These are phyloP conservation scores for Acacia crassicarpa DNA, from an alignment of 306 rosid genomes.

Conservation along the genomic window DNA sequence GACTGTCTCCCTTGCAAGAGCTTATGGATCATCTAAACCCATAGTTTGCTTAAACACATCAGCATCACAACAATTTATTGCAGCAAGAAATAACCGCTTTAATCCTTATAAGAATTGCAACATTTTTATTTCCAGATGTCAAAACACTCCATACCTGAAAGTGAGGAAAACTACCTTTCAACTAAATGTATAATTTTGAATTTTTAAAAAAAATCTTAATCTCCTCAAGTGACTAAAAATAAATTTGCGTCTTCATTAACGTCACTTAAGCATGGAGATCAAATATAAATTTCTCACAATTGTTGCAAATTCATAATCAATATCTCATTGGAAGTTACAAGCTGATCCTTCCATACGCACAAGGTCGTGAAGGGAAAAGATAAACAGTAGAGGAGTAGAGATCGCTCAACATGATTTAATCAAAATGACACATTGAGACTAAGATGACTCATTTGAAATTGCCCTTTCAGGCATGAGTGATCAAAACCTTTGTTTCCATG, in stretches of 20 bases:
- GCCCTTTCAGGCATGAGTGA: neutral
- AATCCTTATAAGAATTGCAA: constrained; percentile 65
- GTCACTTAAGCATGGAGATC: constrained; percentile 2
- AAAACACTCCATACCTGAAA: constrained; percentile 68
- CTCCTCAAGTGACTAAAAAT: neutral
- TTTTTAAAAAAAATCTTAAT: neutral
- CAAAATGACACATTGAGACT: neutral
- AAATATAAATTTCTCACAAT: neutral
- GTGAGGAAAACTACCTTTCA: neutral
- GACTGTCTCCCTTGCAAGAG: constrained; percentile 67
- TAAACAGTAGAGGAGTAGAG: neutral
- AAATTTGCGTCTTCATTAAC: neutral
- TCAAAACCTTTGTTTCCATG: neutral
- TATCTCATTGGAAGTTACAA: neutral
- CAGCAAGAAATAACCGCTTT: constrained; percentile 46
- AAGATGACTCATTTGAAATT: neutral
- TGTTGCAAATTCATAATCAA: neutral
- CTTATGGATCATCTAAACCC: constrained; percentile 65
- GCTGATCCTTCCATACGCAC: neutral
- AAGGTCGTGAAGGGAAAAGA: neutral
- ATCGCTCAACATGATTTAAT: neutral
- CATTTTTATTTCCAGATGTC: constrained; percentile 54
- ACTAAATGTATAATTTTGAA: neutral
- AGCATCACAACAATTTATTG: constrained; percentile 45
- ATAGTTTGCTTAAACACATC: constrained; percentile 36